Percentiles rank a stretch among this genome's conserved stretches.
phyloP scores from a whole-genome alignment of 2,329 filamentous ascomycete genomes.

The Penicillium sp. region DNA sequence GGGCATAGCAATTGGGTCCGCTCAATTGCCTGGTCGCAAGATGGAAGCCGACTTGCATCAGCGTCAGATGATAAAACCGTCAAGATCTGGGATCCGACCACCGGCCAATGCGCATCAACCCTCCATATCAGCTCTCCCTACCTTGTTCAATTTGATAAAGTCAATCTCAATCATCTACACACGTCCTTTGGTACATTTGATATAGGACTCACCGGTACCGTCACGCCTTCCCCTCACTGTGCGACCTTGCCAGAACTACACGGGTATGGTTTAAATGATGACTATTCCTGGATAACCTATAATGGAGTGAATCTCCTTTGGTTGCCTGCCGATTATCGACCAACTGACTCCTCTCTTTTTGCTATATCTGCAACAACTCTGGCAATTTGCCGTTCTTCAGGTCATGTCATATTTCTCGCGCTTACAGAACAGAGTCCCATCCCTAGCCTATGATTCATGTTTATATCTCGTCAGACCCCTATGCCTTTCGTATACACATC shows the following conservation, averaged over 20 bases:
- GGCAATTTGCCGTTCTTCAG: slow-evolving; percentile 1
- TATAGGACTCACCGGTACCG: too few species aligned
- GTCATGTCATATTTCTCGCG: slow-evolving; percentile 1
- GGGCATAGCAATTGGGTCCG: slow-evolving; percentile 6
- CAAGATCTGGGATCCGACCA: slow-evolving; percentile 4
- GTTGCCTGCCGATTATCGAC: too few species aligned
- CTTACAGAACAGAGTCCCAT: background rate
- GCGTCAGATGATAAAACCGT: slow-evolving; percentile 2
- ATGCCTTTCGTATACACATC: too few species aligned
- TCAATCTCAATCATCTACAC: too few species aligned
- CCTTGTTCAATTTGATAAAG: too few species aligned
- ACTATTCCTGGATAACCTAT: too few species aligned
- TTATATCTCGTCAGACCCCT: background rate
- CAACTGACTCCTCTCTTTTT: too few species aligned
- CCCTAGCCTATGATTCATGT: background rate
- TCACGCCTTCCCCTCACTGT: too few species aligned
- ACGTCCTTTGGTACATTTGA: background rate
- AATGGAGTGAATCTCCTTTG: too few species aligned
- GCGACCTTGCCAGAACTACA: too few species aligned
- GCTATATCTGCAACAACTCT: background rate
- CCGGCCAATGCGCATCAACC: background rate
- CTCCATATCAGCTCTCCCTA: too few species aligned
- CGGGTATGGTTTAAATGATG: too few species aligned
- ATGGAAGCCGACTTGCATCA: slow-evolving; percentile 7
- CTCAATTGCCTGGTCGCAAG: slow-evolving; percentile 9